Evolutionary conservation across 169 alveolate species (phyloP).

Genomic region (Babesia bigemina): DNA sequence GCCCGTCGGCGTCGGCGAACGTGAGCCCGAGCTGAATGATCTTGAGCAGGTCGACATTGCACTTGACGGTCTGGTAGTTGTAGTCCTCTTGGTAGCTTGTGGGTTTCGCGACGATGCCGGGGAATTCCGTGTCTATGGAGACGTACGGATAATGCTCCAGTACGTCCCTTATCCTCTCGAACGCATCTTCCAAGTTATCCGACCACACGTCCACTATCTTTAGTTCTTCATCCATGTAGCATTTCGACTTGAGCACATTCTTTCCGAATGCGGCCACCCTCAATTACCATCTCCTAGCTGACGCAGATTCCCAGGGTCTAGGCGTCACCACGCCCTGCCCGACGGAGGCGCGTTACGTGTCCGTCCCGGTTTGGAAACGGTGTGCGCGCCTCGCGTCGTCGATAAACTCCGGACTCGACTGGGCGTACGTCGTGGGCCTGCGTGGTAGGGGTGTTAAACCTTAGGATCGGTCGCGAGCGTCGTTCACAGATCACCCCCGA

Average conservation of each 20-base stretch:
- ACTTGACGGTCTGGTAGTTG: conserved; percentile 92
- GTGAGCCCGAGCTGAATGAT: conserved; percentile 96
- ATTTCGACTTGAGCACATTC: conserved; percentile 36
- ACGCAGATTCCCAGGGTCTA: background rate
- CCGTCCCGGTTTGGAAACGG: too few species aligned
- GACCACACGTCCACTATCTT: conserved; percentile 86
- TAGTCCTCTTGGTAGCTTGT: conserved; percentile 88
- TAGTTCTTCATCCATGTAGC: conserved; percentile 83
- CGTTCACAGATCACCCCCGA: background rate
- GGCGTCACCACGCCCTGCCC: background rate
- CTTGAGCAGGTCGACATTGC: conserved; percentile 94
- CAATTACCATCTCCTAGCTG: conserved; percentile 25
- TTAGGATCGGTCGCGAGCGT: background rate
- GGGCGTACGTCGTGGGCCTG: background rate
- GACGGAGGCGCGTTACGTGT: too few species aligned
- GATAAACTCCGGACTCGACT: too few species aligned
- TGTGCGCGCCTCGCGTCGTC: too few species aligned
- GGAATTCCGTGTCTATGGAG: conserved; percentile 91
- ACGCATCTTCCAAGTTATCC: conserved; percentile 88
- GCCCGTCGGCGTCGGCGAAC: conserved; percentile 92
- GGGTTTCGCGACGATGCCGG: conserved; percentile 92
- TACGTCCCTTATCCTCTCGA: conserved; percentile 87
- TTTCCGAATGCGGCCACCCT: conserved; percentile 22
- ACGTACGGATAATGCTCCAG: conserved; percentile 89
- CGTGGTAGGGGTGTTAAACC: background rate